These are phyloP conservation scores for Sphaerosporella brunnea DNA, from an alignment of 495 filamentous ascomycete genomes.

Conservation along the genomic window DNA sequence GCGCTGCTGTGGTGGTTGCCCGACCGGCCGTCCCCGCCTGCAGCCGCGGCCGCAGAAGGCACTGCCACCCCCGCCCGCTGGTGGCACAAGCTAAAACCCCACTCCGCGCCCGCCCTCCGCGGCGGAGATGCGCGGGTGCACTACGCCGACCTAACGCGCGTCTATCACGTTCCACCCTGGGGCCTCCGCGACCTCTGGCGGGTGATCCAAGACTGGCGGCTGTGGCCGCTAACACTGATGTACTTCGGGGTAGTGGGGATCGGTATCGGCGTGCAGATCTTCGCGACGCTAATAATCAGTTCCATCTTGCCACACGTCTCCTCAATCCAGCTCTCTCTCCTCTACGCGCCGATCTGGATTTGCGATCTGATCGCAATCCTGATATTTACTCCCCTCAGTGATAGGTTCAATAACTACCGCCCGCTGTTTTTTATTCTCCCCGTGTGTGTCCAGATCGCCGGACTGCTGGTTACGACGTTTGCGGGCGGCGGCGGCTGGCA, in stretches of 20 bases:
- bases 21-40: constrained; percentile 44
- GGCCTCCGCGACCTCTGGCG: constrained; percentile 43
- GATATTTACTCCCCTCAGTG: constrained; percentile 65
- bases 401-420: constrained; percentile 68
- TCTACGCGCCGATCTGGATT: constrained; percentile 85
- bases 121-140: constrained; percentile 67
- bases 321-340: constrained; percentile 56
- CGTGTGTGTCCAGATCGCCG: constrained; percentile 61
- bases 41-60: too few species aligned
- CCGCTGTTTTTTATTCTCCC: constrained; percentile 67
- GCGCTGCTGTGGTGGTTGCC: constrained; percentile 75
- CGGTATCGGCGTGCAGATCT: constrained; percentile 73
- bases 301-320: constrained; percentile 55
- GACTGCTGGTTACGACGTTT: constrained; percentile 63
- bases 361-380: constrained; percentile 72
- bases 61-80: constrained; percentile 5
- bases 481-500: constrained; percentile 59
- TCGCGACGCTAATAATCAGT: constrained; percentile 70
- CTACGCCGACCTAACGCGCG: constrained; percentile 65
- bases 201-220: constrained; percentile 65
- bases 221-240: constrained; percentile 75
- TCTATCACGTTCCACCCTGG: constrained; percentile 59
- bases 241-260: constrained; percentile 91
- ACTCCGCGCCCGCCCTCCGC: constrained; percentile 42
- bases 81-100: constrained; percentile 36